Percentiles rank a stretch among this genome's conserved stretches.
phyloP scores from a whole-genome alignment of 2,329 filamentous ascomycete genomes.

The Dactylellina drechsleri region DNA sequence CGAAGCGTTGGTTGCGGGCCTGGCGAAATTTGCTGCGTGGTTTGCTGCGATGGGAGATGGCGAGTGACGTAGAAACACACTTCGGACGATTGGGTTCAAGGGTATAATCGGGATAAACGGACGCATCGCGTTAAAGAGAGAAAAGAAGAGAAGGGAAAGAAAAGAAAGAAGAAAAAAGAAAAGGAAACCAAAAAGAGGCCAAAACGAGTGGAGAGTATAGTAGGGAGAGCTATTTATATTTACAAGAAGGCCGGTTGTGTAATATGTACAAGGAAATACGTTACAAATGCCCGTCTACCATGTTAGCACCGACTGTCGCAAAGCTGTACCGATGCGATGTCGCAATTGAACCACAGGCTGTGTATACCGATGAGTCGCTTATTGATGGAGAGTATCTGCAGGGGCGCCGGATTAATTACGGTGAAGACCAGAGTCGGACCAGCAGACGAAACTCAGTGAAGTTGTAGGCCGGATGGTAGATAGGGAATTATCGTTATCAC shows the following conservation, averaged over 20 bases:
- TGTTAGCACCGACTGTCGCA: neutral
- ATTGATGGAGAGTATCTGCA: neutral
- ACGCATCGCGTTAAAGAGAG: constrained; percentile 29
- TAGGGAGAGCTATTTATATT: constrained; percentile 29
- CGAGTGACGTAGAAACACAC: constrained; percentile 50
- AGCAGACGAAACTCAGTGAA: constrained; percentile 3
- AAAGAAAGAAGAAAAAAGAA: constrained; percentile 14
- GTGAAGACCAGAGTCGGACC: constrained; percentile 16
- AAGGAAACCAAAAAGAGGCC: constrained; percentile 1
- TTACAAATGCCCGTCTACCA: constrained; percentile 17
- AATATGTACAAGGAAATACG: constrained; percentile 29
- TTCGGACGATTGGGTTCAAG: constrained; percentile 49
- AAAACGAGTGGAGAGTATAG: constrained; percentile 30
- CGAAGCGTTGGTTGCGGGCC: constrained; percentile 31
- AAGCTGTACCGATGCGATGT: constrained; percentile 30
- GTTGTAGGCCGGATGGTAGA: constrained; percentile 26
- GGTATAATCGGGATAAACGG: constrained; percentile 47
- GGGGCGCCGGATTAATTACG: constrained; percentile 1
- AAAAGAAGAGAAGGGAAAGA: constrained; percentile 20
- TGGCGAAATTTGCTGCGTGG: constrained; percentile 45
- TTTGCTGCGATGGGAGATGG: constrained; percentile 50
- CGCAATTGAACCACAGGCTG: constrained; percentile 25
- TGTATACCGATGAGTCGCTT: neutral
- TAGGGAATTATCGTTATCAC: constrained; percentile 27
- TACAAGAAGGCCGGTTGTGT: constrained; percentile 9